Base-by-base conservation (phyloP, 305 asterid genomes). In the Fraxinus sp. region DNA sequence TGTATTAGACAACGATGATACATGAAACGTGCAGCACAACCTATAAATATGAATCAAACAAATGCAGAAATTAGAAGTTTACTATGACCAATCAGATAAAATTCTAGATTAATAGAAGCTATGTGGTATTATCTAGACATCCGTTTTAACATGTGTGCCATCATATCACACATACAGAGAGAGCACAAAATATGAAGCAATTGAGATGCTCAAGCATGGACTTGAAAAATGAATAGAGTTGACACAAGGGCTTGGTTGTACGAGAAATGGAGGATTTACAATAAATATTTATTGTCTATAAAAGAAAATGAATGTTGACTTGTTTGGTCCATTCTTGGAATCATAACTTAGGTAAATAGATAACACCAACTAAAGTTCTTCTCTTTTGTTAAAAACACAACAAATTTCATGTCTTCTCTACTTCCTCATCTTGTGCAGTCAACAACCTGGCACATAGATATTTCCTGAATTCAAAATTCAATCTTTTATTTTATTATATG, bases 1-100 rank as follows among this genome's bases (percentile, higher is more conserved):
- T 55, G 84, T 22, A 79, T 86, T 77, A 83, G 75, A 80, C 49
- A 81, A 72, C 49, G 75, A 8, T 37, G 46, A 76, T 66, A 52
- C 70, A 78, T 28, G 36, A 83, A 74, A 76, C 5, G 24, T 76
- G 59, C 81, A 82, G 78, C 71, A 72, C 16, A 39, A 78, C 59
- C 75, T 30, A 68, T 78, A 59, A 71, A 11, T 18, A 79, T 77
- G 16, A 64, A 64, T 78, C 30, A 41, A 57, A 71, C 24, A 22
- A 59, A 82, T 41, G 41, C 43, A 77, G 18, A n/a, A 18, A 71
- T 9, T 20, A 62, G 64, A 75, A 71, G 82, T 76, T 78, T 36
- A 10, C 32, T 83, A 55, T 30, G 72, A 81, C 28, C 77, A 0
- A 68, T 43, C 52, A 64, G 79, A 84, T 36, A 62, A 77, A 33